A percentile compares a stretch with the other conserved stretches of the same genome.
phyloP scores from a whole-genome alignment of 768 basidiomycete genomes.

The Lactarius psammicola region DNA sequence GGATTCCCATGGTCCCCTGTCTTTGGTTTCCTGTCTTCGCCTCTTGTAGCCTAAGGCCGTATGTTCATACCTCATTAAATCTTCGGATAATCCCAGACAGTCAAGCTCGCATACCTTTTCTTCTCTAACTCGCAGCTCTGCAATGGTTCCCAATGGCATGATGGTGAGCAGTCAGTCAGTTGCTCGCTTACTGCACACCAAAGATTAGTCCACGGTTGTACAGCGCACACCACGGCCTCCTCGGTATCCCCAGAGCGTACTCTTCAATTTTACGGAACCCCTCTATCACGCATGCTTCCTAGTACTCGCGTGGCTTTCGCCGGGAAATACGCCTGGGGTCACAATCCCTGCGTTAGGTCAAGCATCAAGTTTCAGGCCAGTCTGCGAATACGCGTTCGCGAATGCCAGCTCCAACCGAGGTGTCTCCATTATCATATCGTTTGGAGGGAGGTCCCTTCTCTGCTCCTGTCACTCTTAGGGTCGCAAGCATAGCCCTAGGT shows the following conservation, averaged over 20 bases:
- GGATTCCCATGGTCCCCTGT: too few species aligned
- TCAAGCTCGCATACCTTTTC: slow-evolving; percentile 3
- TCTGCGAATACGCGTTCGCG: background rate
- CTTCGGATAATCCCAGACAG: background rate
- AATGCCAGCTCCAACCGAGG: slow-evolving; percentile 8
- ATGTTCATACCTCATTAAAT: too few species aligned
- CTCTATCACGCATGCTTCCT: background rate
- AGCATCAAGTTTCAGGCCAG: background rate
- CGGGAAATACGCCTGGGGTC: background rate
- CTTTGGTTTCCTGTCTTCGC: too few species aligned
- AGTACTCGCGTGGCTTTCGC: background rate
- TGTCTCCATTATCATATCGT: background rate
- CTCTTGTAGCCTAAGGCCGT: too few species aligned
- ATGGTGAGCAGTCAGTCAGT: background rate
- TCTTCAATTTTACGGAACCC: background rate
- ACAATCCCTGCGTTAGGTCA: background rate
- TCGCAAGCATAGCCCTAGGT: too few species aligned
- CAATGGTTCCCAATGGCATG: background rate
- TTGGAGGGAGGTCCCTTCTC: too few species aligned
- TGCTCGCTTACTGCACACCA: too few species aligned
- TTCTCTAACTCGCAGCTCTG: too few species aligned
- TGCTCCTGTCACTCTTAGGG: background rate
- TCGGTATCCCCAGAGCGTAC: background rate
- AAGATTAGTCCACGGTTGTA: too few species aligned
- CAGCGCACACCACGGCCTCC: background rate